Evolutionary conservation across 2,329 filamentous ascomycete species (phyloP), one percentile per base, ranked within the genome.

Genomic region (Apiospora arundinis): DNA sequence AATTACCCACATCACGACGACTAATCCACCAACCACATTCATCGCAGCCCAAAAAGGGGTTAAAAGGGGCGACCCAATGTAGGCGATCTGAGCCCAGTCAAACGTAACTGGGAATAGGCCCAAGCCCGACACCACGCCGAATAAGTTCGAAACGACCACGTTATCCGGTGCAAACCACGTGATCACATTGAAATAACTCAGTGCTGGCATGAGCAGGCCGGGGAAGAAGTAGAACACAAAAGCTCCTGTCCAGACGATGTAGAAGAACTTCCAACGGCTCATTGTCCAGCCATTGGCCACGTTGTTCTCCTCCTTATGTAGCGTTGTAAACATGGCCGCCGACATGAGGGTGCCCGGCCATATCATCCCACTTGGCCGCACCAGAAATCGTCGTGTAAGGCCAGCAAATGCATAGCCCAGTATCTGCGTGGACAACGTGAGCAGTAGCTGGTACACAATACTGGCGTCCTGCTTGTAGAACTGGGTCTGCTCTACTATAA

Each of bases 271-370:
- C 88, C 93, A 95, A 66, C 94, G 87, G 74, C 92, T 93, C 68
- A 97, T 92, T 56, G 83, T 91, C 94, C 94, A 97, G 45, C 94
- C 93, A 80, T 94, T 91, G 25, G 93, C 94, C 46, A 90, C 88
- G 75, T 92, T 93, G 80, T 96, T 97, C 78, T 95, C 92, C 73
- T 94, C 91, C 77, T 92, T 95, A 81, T 97, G 94, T 68, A 97
- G 86, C 0, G 93, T 95, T 4, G 91, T 92, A 77, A 97, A 96
- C 93, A 97, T 95, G 76, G 94, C 92, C 0, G 93, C 94, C 25
- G 94, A 95, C 87, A 95, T 95, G 68, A 97, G 85, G 0, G 94
- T 97, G 28, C 92, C 92, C 0, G 94, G 94, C 94, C 94, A 97
- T 67, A 97, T 94, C 92, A 97, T 97, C 72, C 93, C 93, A 73